Percentiles rank a stretch among this genome's conserved stretches.
Conservation (phyloP, 2,329 filamentous ascomycete genomes). For the Alternaria sp. region DNA sequence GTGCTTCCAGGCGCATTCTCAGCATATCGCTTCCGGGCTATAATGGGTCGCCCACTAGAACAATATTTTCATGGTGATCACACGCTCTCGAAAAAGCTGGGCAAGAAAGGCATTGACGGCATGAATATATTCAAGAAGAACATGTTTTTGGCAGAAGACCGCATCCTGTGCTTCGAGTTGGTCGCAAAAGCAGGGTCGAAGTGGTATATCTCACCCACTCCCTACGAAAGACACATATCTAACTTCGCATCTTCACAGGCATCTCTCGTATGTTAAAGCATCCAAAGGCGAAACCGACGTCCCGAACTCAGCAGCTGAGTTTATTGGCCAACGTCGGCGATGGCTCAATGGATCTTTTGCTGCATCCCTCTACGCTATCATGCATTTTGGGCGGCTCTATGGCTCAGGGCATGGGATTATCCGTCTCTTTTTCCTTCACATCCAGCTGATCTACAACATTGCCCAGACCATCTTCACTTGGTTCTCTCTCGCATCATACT, state of each 20-base stretch:
- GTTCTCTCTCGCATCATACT: constrained; percentile 84
- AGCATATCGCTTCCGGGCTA: constrained; percentile 95
- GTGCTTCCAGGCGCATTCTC: constrained; percentile 99
- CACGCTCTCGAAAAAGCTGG: constrained; percentile 91
- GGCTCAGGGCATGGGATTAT: constrained; percentile 96
- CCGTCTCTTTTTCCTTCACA: constrained; percentile 98
- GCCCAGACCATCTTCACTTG: constrained; percentile 89
- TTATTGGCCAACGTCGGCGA: constrained; percentile 96
- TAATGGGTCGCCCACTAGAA: constrained; percentile 95
- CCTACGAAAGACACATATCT: neutral
- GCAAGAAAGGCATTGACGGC: constrained; percentile 98
- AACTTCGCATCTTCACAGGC: neutral
- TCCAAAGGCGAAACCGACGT: constrained; percentile 99
- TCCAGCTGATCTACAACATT: constrained; percentile 95
- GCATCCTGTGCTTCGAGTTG: constrained; percentile 98
- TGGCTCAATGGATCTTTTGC: constrained; percentile 99
- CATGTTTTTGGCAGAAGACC: constrained; percentile 99
- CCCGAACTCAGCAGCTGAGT: constrained; percentile 94
- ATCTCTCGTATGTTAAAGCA: constrained; percentile 82
- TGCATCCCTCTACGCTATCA: constrained; percentile 93
- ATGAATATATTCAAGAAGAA: constrained; percentile 99
- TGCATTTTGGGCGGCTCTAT: constrained; percentile 99
- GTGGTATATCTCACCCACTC: constrained; percentile 82
- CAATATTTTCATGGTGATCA: constrained; percentile 99
- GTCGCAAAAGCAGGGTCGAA: constrained; percentile 98